Evolutionary conservation across 108 stramenopile genomes (phyloP).

Genomic region (Mayamaea pseudoterrestris): DNA sequence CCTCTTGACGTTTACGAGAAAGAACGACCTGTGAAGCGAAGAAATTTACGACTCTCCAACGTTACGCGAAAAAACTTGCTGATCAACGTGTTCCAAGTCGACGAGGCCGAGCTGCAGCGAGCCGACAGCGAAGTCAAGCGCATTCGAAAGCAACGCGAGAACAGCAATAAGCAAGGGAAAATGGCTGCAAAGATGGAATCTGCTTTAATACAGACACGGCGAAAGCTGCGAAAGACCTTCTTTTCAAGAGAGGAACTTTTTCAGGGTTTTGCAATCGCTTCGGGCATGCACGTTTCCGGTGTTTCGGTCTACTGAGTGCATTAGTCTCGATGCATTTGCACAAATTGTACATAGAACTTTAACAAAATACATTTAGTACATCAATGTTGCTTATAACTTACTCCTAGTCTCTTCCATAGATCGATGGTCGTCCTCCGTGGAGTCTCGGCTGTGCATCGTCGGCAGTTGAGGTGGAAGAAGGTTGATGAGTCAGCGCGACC

Average conservation of each 20-base stretch:
- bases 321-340: too few relatives aligned
- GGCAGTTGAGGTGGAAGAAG: too few relatives aligned
- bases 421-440: too few relatives aligned
- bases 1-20: conserved; percentile 37
- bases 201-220: not conserved
- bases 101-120: conserved; percentile 21
- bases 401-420: too few relatives aligned
- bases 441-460: too few relatives aligned
- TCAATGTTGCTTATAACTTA: too few relatives aligned
- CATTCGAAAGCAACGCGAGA: conserved; percentile 12
- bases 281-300: too few relatives aligned
- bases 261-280: conserved; percentile 9
- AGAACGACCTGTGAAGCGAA: conserved; percentile 15
- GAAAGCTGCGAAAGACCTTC: conserved; percentile 5
- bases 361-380: too few relatives aligned
- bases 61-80: conserved; percentile 40
- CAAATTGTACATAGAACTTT: too few relatives aligned
- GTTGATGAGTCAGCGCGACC: too few relatives aligned
- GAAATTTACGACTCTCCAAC: conserved; percentile 12
- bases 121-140: conserved; percentile 29
- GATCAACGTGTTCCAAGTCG: conserved; percentile 20
- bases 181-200: conserved; percentile 10
- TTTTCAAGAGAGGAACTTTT: conserved; percentile 12
- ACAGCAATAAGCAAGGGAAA: conserved; percentile 8
- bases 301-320: too few relatives aligned